phyloP scores from a whole-genome alignment of 2,329 filamentous ascomycete genomes.

The Thermothelomyces thermophilus region DNA sequence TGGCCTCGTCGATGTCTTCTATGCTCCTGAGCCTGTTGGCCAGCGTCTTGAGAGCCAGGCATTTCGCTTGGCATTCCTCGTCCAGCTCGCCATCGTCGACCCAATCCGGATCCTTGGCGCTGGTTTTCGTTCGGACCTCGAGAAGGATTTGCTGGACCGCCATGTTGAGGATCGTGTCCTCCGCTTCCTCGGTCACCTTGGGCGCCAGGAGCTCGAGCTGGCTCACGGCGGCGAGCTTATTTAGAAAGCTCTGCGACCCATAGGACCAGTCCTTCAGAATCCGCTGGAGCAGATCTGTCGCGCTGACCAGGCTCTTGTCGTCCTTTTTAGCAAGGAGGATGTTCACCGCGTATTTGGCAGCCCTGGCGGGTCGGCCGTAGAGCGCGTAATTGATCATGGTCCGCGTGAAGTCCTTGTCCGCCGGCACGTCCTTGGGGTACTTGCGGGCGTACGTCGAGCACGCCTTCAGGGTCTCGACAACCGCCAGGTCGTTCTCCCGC shows the following conservation, averaged over 20 bases:
- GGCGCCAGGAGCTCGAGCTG: conserved; percentile 72
- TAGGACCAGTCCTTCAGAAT: conserved; percentile 69
- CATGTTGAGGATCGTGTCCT: conserved; percentile 72
- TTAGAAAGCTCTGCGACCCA: conserved; percentile 66
- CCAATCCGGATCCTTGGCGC: conserved; percentile 56
- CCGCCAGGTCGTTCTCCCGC: conserved; percentile 60
- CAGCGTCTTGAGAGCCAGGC: conserved; percentile 74
- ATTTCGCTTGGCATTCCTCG: conserved; percentile 76
- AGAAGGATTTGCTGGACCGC: conserved; percentile 68
- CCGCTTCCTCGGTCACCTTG: conserved; percentile 63
- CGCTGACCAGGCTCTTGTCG: conserved; percentile 73
- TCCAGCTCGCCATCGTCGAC: conserved; percentile 62
- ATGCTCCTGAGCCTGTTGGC: conserved; percentile 73
- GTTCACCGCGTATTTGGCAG: conserved; percentile 88
- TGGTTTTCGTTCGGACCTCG: conserved; percentile 57
- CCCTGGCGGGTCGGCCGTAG: conserved; percentile 71
- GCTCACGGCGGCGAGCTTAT: conserved; percentile 62
- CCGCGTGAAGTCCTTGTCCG: conserved; percentile 72
- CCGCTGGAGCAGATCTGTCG: conserved; percentile 73
- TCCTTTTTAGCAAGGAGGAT: conserved; percentile 71
- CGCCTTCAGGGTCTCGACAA: conserved; percentile 89
- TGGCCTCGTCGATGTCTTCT: conserved; percentile 45
- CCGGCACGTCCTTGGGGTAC: conserved; percentile 75
- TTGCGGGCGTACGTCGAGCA: conserved; percentile 86
- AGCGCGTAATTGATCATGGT: conserved; percentile 77